A percentile compares a stretch with the other conserved stretches of the same genome.
Evolutionary conservation across 345 rosid species (phyloP).

Genomic region (Salix caprea): DNA sequence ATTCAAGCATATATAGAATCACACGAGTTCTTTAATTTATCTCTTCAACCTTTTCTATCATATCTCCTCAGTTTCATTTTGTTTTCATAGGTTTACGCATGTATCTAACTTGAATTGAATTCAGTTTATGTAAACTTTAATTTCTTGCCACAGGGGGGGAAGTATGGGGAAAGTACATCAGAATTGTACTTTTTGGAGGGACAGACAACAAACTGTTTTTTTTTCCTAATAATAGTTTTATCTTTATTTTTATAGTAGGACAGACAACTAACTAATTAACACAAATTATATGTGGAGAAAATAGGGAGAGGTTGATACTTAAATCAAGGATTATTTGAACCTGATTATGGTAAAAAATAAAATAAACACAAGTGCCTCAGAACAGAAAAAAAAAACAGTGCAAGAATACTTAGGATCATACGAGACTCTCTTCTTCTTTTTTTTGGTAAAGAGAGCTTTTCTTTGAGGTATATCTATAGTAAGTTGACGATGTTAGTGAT

Average conservation of each 20-base stretch:
- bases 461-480: not conserved
- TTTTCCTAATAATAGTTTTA: no score
- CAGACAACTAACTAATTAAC: not conserved
- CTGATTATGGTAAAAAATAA: not conserved
- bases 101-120: not conserved
- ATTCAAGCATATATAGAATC: not conserved
- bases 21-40: not conserved
- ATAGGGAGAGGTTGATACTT: not conserved
- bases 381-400: not conserved
- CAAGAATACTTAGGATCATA: not conserved
- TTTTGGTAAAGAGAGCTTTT: not conserved
- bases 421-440: no score
- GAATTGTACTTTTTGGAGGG: not conserved
- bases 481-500: not conserved
- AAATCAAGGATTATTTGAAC: conserved; percentile 8
- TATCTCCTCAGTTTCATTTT: not conserved
- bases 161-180: not conserved
- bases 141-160: not conserved
- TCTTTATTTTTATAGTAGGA: not conserved
- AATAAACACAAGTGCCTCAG: not conserved
- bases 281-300: not conserved
- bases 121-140: not conserved
- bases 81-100: not conserved
- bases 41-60: not conserved
- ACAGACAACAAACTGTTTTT: not conserved